Conservation (phyloP, 257 asterid species). For the Eustoma russellianum region DNA sequence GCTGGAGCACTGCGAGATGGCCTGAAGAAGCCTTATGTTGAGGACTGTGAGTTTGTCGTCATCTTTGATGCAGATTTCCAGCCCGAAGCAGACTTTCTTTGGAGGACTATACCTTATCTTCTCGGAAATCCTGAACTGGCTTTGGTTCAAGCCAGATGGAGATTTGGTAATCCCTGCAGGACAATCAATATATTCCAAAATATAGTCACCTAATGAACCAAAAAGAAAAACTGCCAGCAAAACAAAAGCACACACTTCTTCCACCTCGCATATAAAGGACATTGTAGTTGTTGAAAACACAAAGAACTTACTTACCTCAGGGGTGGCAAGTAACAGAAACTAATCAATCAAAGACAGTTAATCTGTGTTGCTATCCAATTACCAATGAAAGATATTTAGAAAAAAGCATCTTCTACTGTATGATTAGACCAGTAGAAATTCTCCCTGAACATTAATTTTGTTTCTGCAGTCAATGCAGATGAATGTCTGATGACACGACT, state of each 20-base stretch:
- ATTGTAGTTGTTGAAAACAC: too few species aligned
- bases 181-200: too few species aligned
- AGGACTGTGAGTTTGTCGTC: conserved; percentile 73
- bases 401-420: neutral
- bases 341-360: too few species aligned
- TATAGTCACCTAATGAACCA: too few species aligned
- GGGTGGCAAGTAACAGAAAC: too few species aligned
- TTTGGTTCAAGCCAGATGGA: conserved; percentile 97
- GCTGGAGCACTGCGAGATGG: conserved; percentile 96
- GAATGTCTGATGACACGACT: conserved; percentile 74
- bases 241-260: too few species aligned
- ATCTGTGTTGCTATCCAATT: neutral
- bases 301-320: neutral
- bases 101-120: conserved; percentile 80
- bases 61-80: conserved; percentile 95
- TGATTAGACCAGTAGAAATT: neutral
- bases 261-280: too few species aligned
- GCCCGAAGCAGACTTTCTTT: conserved; percentile 76
- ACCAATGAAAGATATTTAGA: neutral
- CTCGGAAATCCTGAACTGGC: conserved; percentile 73
- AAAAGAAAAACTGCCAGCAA: too few species aligned
- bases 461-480: conserved; percentile 53
- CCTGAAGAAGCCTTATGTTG: conserved; percentile 58
- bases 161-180: conserved; percentile 50
- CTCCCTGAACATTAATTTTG: conserved; percentile 4